Evolutionary conservation across 352 stramenopile species (phyloP).

Genomic region (Aphanomyces euteiches): DNA sequence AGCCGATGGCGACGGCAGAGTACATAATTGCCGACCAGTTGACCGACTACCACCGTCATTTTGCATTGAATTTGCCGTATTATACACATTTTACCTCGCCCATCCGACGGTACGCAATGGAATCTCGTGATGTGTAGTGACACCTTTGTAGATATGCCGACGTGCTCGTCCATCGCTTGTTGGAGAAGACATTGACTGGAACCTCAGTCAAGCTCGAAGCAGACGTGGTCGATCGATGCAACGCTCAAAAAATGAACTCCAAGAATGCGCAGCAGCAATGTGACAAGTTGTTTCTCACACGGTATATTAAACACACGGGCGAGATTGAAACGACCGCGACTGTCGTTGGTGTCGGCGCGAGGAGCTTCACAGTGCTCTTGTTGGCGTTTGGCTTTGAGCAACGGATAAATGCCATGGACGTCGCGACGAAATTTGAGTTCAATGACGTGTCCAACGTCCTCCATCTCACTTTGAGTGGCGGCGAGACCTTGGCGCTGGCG

Average conservation of each 20-base stretch:
- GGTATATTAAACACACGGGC: conserved; percentile 63
- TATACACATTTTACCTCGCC: conserved; percentile 99
- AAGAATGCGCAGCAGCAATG: conserved; percentile 77
- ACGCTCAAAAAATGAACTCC: conserved; percentile 79
- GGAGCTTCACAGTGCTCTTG: conserved; percentile 79
- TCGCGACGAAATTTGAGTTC: conserved; percentile 33
- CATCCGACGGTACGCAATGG: conserved; percentile 86
- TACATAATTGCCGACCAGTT: conserved; percentile 60
- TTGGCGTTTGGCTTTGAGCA: conserved; percentile 68
- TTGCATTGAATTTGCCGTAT: conserved; percentile 96
- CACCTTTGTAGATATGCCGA: conserved; percentile 40
- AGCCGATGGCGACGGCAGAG: conserved; percentile 92
- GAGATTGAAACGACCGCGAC: conserved; percentile 59
- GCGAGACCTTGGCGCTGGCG: not conserved
- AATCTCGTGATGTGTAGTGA: conserved; percentile 8
- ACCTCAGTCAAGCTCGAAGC: conserved; percentile 31
- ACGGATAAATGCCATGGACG: conserved; percentile 51
- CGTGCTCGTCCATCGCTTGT: conserved; percentile 82
- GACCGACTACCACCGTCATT: conserved; percentile 90
- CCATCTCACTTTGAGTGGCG: not conserved
- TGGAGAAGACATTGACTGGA: conserved; percentile 33
- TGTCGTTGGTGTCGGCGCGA: conserved; percentile 64
- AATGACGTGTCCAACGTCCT: conserved; percentile 6
- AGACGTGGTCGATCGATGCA: conserved; percentile 46
- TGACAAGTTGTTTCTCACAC: conserved; percentile 76